Evolutionary conservation across 1,284 basidiomycete genomes (phyloP).

Genomic region (Cryptococcus floricola): DNA sequence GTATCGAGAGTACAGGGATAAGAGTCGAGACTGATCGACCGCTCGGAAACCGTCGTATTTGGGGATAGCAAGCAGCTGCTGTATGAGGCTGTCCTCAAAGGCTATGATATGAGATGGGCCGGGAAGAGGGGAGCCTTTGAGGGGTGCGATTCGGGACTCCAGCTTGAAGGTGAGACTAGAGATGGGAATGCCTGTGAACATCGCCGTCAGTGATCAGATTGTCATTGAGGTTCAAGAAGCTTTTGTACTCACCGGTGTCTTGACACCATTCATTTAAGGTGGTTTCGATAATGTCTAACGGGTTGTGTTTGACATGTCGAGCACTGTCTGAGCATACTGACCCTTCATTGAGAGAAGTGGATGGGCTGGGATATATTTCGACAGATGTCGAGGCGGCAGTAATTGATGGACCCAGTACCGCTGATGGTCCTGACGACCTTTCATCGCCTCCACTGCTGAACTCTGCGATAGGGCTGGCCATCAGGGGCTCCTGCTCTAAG

Average conservation of each 20-base stretch:
- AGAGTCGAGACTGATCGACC: conserved; percentile 3
- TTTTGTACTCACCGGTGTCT: not conserved
- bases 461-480: no score
- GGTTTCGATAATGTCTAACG: not conserved
- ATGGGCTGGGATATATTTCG: not conserved
- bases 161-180: conserved; percentile 13
- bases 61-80: conserved; percentile 8
- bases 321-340: not conserved
- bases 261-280: not conserved
- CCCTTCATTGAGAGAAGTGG: not conserved
- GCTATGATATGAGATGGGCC: conserved; percentile 1
- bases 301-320: not conserved
- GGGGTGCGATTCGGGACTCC: conserved; percentile 8
- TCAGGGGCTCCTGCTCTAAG: no score
- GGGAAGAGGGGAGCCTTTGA: conserved; percentile 11
- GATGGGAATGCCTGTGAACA: not conserved
- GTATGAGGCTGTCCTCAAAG: conserved; percentile 21
- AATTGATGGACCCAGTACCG: not conserved
- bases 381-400: not conserved
- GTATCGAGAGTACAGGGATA: conserved; percentile 18
- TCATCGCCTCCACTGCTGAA: not conserved
- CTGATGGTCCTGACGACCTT: not conserved
- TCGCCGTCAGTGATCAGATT: conserved; percentile 4
- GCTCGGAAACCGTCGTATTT: conserved; percentile 1
- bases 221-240: not conserved